These are phyloP conservation scores for Microdochium bolleyi DNA, from an alignment of 2,329 filamentous ascomycete genomes.

Conservation along the genomic window DNA sequence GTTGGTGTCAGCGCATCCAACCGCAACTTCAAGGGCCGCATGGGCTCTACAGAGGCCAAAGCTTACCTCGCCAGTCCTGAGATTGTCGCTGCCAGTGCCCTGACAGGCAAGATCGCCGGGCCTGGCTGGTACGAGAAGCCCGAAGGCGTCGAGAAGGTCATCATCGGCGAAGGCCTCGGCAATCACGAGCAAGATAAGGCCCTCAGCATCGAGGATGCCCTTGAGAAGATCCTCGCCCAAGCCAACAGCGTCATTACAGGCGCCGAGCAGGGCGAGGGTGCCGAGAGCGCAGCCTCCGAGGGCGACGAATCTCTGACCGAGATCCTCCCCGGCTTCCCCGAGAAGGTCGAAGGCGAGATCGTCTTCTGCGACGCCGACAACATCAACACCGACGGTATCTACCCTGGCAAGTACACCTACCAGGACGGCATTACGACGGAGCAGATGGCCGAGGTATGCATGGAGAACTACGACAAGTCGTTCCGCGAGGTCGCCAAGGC, in stretches of 20 bases:
- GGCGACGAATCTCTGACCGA: constrained; percentile 48
- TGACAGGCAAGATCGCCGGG: constrained; percentile 63
- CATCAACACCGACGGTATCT: constrained; percentile 88
- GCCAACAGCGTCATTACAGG: constrained; percentile 54
- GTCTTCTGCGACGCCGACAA: constrained; percentile 71
- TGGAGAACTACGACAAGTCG: constrained; percentile 82
- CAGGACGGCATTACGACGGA: constrained; percentile 71
- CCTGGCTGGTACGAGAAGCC: constrained; percentile 74
- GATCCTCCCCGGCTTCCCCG: constrained; percentile 77
- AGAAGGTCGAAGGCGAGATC: constrained; percentile 76
- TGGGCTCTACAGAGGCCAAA: constrained; percentile 73
- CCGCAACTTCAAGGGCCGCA: constrained; percentile 85
- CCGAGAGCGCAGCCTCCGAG: constrained; percentile 11
- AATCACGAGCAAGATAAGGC: constrained; percentile 56
- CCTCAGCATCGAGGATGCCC: constrained; percentile 57
- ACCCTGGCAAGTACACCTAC: constrained; percentile 84
- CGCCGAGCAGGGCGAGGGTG: constrained; percentile 35
- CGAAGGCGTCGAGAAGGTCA: constrained; percentile 57
- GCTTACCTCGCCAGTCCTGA: constrained; percentile 87
- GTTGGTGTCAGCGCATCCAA: constrained; percentile 79
- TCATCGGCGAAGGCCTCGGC: constrained; percentile 65
- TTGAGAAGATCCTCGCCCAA: constrained; percentile 64
- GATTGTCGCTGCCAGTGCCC: constrained; percentile 82
- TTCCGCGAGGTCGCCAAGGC: constrained; percentile 58
- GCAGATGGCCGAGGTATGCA: constrained; percentile 82